Conservation (phyloP, 1,139 yeast species). For the Kazachstania sp. region DNA sequence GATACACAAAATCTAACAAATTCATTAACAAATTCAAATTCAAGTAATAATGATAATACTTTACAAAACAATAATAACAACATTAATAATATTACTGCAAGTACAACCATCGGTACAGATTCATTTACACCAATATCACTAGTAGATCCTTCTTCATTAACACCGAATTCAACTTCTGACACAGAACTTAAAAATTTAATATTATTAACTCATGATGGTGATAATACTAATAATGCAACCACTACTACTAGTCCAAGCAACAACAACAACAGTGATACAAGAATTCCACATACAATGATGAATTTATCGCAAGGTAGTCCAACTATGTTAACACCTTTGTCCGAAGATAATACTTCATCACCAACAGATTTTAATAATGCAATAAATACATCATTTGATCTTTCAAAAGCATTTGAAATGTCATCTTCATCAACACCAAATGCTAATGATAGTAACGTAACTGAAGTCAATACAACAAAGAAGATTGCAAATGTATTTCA, state of each 20-base stretch:
- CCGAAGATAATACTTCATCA: background rate
- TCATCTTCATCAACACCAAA: constrained; percentile 9
- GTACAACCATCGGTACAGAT: background rate
- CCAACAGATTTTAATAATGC: background rate
- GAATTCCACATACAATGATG: background rate
- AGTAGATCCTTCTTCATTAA: background rate
- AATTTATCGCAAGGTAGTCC: background rate
- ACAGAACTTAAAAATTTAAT: background rate
- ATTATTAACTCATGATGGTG: background rate
- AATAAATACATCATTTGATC: constrained; percentile 21
- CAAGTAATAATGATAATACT: background rate
- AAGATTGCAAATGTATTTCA: background rate
- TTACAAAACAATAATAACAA: background rate
- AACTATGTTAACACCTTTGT: background rate
- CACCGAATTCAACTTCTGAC: background rate
- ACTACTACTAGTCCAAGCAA: background rate
- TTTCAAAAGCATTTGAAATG: constrained; percentile 29
- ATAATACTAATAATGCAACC: background rate
- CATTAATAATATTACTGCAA: background rate
- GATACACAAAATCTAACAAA: constrained; percentile 1
- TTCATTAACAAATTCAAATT: background rate
- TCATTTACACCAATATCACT: background rate
- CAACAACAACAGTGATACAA: background rate
- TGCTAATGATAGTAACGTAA: background rate
- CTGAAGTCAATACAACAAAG: too few relatives aligned